Conservation (phyloP, 2,329 filamentous ascomycete genomes). For the Verticillium isaacii region DNA sequence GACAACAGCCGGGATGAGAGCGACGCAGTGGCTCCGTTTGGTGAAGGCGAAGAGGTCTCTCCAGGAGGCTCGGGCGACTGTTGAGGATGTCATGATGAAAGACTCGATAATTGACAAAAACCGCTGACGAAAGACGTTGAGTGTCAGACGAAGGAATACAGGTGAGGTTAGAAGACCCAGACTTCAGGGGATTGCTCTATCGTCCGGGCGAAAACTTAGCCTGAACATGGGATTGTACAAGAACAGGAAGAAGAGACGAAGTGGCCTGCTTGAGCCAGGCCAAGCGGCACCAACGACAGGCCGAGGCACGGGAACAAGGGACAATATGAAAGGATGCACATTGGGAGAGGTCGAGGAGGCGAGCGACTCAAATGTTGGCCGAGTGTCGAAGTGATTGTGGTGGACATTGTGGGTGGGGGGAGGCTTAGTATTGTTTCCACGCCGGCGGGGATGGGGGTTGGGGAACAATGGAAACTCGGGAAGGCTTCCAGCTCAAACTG, state of each 20-base stretch:
- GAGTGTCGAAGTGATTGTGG: neutral
- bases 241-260: neutral
- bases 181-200: neutral
- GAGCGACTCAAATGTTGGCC: neutral
- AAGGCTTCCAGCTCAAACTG: neutral
- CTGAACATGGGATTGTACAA: neutral
- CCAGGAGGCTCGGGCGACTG: conserved; percentile 20
- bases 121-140: neutral
- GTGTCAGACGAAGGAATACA: neutral
- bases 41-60: conserved; percentile 68
- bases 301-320: neutral
- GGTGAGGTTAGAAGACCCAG: neutral
- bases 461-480: neutral
- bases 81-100: neutral
- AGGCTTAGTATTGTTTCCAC: neutral
- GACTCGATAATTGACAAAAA: too few relatives aligned
- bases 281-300: neutral
- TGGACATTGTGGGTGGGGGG: neutral
- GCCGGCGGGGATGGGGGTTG: neutral
- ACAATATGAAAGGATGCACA: neutral
- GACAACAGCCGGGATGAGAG: conserved; percentile 49
- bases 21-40: conserved; percentile 49
- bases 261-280: neutral
- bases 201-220: neutral
- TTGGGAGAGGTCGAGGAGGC: neutral